A percentile compares a stretch with the other conserved stretches of the same genome.
Evolutionary conservation across 257 asterid species (phyloP).

Genomic region (Linaria vulgaris): DNA sequence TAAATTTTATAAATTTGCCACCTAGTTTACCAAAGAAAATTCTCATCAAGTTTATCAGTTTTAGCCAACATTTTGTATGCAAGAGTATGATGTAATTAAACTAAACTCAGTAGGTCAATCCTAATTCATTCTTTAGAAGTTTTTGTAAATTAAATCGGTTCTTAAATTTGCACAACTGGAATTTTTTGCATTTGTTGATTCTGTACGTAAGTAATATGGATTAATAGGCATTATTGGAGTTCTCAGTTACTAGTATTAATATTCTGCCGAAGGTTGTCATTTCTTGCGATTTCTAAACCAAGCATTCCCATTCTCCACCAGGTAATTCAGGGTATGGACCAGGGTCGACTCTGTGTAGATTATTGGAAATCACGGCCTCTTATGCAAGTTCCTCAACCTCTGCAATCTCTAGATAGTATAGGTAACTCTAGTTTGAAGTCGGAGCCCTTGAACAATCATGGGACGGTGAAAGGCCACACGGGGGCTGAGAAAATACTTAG

Average conservation of each 20-base stretch:
- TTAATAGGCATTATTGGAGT: not conserved
- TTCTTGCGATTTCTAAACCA: conserved; percentile 9
- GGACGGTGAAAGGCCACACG: conserved; percentile 23
- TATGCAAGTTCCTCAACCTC: conserved; percentile 64
- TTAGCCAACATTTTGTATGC: too few relatives aligned
- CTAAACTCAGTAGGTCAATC: too few relatives aligned
- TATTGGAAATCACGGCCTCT: conserved; percentile 91
- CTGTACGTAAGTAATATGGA: not conserved
- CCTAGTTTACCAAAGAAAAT: too few relatives aligned
- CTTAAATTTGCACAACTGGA: not conserved
- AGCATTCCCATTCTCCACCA: conserved; percentile 15
- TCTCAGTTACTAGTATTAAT: not conserved
- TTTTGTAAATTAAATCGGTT: not conserved
- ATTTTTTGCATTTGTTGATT: not conserved
- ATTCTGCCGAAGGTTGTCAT: not conserved
- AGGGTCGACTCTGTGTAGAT: conserved; percentile 49
- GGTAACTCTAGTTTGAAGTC: conserved; percentile 36
- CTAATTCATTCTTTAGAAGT: too few relatives aligned
- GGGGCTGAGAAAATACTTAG: conserved; percentile 42
- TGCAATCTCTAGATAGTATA: conserved; percentile 29
- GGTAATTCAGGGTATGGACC: conserved; percentile 90
- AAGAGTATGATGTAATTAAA: too few relatives aligned
- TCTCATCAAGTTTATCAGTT: too few relatives aligned
- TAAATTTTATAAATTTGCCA: too few relatives aligned
- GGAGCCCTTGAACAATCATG: conserved; percentile 44